A percentile compares a stretch with the other conserved stretches of the same genome.
phyloP scores from a whole-genome alignment of 2,329 filamentous ascomycete species.

The Colletotrichum sp. region DNA sequence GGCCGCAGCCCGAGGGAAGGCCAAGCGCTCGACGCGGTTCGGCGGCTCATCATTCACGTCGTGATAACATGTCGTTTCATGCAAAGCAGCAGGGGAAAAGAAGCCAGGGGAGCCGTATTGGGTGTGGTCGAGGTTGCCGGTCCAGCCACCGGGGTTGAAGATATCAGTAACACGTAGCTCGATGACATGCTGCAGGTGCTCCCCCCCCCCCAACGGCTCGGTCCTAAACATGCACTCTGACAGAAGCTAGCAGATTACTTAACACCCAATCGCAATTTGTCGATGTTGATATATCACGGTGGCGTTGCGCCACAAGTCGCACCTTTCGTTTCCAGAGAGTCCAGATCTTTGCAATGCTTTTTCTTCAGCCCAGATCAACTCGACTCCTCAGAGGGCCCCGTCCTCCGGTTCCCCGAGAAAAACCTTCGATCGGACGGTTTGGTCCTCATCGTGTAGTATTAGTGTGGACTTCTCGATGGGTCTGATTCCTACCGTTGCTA shows the following conservation, averaged over 20 bases:
- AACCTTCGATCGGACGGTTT: background rate
- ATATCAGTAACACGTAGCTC: background rate
- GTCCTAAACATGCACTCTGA: background rate
- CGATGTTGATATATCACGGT: background rate
- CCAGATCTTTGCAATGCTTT: background rate
- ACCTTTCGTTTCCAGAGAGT: background rate
- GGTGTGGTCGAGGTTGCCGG: background rate
- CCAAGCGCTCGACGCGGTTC: background rate
- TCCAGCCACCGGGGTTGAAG: background rate
- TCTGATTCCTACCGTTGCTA: background rate
- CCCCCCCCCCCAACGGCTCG: background rate
- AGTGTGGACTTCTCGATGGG: background rate
- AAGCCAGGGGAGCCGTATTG: background rate
- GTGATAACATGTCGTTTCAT: background rate
- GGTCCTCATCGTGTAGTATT: background rate
- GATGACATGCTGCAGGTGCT: background rate
- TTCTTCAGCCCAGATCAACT: background rate
- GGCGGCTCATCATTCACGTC: background rate
- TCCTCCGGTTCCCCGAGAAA: background rate
- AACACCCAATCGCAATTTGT: background rate
- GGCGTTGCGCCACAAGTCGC: background rate
- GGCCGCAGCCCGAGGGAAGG: background rate
- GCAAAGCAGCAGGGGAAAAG: background rate
- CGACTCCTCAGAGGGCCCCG: background rate
- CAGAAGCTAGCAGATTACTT: background rate